Base-by-base conservation (phyloP, 192 early-diverging fungal genomes). In the Coemansia sp. region DNA sequence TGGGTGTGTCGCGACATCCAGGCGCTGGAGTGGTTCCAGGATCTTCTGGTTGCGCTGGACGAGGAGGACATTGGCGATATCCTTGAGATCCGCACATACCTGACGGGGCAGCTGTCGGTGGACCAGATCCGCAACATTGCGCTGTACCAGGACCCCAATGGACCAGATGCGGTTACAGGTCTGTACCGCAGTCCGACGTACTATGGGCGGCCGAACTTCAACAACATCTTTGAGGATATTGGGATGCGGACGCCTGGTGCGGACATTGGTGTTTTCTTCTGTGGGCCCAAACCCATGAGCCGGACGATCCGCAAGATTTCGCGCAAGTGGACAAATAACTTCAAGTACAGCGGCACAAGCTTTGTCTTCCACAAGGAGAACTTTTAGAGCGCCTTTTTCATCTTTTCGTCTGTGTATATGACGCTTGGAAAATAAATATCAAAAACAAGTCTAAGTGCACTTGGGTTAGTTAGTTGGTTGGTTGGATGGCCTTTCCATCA, bases 201-300 rank as follows among this genome's bases (percentile, higher is more conserved):
- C 77, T 92, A 87, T 70, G 93, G 93, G 15, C 84, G 93, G 12
- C 93, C 93, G 25, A 88, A 90, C 69, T 94, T 89, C 79, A 64
- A 81, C 48, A 71, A 74, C 42, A 87, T 93, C 46, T 89, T 94
- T 61, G 64, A 76, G 26, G 78, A 87, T 42, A 75, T 88, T 20
- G 80, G 81, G 12, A 81, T 67, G 34, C 74, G 76, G 43, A 82
- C 84, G 53, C 69, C 86, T 1, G 60, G 72, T 2, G 68, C 83
- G 0, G 85, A 90, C 40, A 86, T 94, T 9, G 93, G 91, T 18
- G 91, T 94, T 33, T 93, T 93, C 78, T 92, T 89, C 76, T 94
- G 93, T 68, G 93, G 93, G 7, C 91, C 91, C 18, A 82, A 82
- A 31, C 77, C 82, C 0, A 81, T 93, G 75, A 89, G 86, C 49